A percentile compares a stretch with the other conserved stretches of the same genome.
Conservation (phyloP, 2,329 filamentous ascomycete genomes). For the Cladosporium oxysporum region DNA sequence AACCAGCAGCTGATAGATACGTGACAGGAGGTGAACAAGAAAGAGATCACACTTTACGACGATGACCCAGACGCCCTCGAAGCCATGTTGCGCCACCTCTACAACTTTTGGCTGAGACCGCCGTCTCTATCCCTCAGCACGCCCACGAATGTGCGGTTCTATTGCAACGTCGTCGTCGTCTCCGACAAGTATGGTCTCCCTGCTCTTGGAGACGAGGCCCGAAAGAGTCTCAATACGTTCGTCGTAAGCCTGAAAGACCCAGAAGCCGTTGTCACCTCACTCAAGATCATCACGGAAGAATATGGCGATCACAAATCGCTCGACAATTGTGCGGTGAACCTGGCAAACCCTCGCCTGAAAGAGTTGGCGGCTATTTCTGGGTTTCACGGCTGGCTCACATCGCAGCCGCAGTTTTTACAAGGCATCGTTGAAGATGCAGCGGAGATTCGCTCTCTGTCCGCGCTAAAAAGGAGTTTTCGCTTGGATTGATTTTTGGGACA, state of each 20-base stretch:
- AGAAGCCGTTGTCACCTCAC: neutral
- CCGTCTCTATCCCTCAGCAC: neutral
- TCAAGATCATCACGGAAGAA: neutral
- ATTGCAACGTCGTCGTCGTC: neutral
- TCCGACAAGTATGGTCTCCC: neutral
- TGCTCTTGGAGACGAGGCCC: neutral
- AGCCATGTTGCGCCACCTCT: neutral
- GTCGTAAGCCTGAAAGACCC: neutral
- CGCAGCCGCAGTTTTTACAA: neutral
- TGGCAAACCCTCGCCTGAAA: neutral
- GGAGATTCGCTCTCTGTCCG: neutral
- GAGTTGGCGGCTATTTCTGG: conserved; percentile 23
- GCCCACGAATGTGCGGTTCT: neutral
- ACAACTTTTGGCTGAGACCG: neutral
- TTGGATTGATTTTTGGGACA: too few relatives aligned
- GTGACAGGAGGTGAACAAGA: neutral
- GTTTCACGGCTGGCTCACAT: neutral
- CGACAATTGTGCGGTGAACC: neutral
- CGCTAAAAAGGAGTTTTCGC: too few relatives aligned
- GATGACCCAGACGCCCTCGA: conserved; percentile 2
- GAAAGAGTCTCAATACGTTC: neutral
- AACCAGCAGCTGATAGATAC: neutral
- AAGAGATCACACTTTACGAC: neutral
- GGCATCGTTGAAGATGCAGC: neutral
- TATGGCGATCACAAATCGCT: neutral